Base-by-base conservation (phyloP, 2,329 filamentous ascomycete species). In the Sporothrix inflata region DNA sequence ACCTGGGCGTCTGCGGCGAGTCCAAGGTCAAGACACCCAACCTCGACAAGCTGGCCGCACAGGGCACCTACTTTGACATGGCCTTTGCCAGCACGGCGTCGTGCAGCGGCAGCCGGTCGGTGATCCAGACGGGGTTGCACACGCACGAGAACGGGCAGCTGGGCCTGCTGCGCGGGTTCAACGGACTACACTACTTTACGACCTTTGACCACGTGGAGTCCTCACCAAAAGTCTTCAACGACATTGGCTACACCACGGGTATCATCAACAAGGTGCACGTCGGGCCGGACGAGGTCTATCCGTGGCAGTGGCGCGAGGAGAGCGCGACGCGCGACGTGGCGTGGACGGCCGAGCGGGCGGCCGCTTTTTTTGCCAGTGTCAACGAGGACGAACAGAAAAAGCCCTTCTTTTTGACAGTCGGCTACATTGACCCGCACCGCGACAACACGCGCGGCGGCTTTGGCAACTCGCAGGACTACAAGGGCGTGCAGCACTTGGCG, bases 201-300 rank as follows among this genome's bases (percentile, higher is more conserved):
- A 60, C 55, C 27, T 60, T 60, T 38, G 55, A 60, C 55, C 55
- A 60, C 14, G 55, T 60, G 12, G 55, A 60, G 27, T 38, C 27
- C 14, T n/a, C 55, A 2, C 55, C 55, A 6, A 60, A 74, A 0
- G 71, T 84, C 0, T 80, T 86, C 73, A 80, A 80, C 27, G 70
- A 77, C 2, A 72, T 77, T 1, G 83, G 82, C 0, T 84, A 85
- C 71, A 78, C 77, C 49, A 85, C 83, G 2, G 84, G 83, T 0
- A 82, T 86, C 24, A 76, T 85, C 4, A 83, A 83, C 1, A 85
- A 86, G 74, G 78, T 85, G 1, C 84, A 86, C 57, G 84, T 85
- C 12, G 82, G 82, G 0, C 83, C 83, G 0, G 68, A 72, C 0
- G 60, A 69, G 4, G 78, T 79, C 0, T 85, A 84, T 71, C 81